Conservation (phyloP, 2,329 filamentous ascomycete genomes). For the Fusarium sp. region DNA sequence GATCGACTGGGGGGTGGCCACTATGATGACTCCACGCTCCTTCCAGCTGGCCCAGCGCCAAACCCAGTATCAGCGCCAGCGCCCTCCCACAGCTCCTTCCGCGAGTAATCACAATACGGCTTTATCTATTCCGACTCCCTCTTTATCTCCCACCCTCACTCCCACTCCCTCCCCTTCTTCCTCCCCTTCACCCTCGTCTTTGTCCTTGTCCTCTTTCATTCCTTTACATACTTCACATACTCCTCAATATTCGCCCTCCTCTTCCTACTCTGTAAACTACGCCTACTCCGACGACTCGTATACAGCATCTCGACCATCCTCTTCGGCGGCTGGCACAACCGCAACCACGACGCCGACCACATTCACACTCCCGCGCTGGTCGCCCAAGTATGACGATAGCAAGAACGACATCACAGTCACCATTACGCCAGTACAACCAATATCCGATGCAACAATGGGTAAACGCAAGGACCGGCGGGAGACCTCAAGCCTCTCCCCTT, state of each 20-base stretch:
- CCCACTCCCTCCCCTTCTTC: conserved; percentile 25
- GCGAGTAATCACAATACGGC: conserved; percentile 36
- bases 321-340: conserved; percentile 25
- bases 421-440: conserved; percentile 37
- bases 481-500: conserved; percentile 43
- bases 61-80: conserved; percentile 28
- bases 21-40: conserved; percentile 47
- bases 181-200: conserved; percentile 9
- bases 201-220: conserved; percentile 16
- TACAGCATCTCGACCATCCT: conserved; percentile 12
- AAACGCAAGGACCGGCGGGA: conserved; percentile 51
- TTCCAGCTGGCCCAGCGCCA: conserved; percentile 44
- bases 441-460: conserved; percentile 49
- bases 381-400: conserved; percentile 48
- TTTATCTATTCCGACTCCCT: conserved; percentile 39
- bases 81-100: conserved; percentile 28
- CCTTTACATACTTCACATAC: conserved; percentile 30
- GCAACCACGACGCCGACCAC: conserved; percentile 34
- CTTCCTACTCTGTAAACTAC: conserved; percentile 7
- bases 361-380: conserved; percentile 39
- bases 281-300: conserved; percentile 14
- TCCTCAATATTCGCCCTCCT: conserved; percentile 7
- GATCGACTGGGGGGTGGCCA: conserved; percentile 34
- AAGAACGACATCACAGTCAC: conserved; percentile 42
- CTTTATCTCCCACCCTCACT: conserved; percentile 34